Evolutionary conservation across 2,329 filamentous ascomycete genomes (phyloP), one percentile per base, ranked within the genome.

Genomic region (Botrytis fragariae): DNA sequence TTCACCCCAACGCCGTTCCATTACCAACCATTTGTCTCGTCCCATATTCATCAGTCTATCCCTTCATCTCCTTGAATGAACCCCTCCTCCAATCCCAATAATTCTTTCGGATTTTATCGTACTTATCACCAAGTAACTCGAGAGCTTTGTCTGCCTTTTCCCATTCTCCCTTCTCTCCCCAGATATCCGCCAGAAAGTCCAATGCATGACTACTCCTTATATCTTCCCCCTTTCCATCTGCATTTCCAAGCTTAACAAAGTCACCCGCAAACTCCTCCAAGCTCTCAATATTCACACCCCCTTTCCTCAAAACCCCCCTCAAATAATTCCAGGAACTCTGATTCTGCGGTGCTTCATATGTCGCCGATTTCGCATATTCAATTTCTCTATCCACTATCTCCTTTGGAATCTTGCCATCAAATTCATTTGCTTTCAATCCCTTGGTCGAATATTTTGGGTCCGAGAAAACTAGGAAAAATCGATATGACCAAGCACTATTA

Each of bases 401-500:
- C 39, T 86, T 84, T 1, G 92, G 89, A 4, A 93, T 85, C 65
- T 85, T 82, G 5, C 85, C 83, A 77, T 91, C 89, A 72, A 83
- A 80, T 73, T 86, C 84, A 1, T 86, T 88, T 3, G 87, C 85
- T 42, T 84, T 84, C 12, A 82, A 81, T n/a, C 81, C 84, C 6
- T 83, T 79, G 0, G 87, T 89, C 20, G 84, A 83, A 37, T 84
- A 78, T 1, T 78, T 84, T 32, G 86, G 91, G 85, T 87, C 85
- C 81, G 88, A 87, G 77, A 98, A 97, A 29, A 95, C 90, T n/a
- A 98, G 82, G 82, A 95, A 97, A 86, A 96, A 98, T 69, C 96
- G 91, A 85, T 99, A 95, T 77, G 95, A 97, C 96, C 96, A 99
- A 25, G 95, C 96, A 62, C 93, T 96, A 83, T 99, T 99, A 84